Evolutionary conservation across 192 early-diverging fungal genomes (phyloP).

Genomic region (Chytriomyces sp.): DNA sequence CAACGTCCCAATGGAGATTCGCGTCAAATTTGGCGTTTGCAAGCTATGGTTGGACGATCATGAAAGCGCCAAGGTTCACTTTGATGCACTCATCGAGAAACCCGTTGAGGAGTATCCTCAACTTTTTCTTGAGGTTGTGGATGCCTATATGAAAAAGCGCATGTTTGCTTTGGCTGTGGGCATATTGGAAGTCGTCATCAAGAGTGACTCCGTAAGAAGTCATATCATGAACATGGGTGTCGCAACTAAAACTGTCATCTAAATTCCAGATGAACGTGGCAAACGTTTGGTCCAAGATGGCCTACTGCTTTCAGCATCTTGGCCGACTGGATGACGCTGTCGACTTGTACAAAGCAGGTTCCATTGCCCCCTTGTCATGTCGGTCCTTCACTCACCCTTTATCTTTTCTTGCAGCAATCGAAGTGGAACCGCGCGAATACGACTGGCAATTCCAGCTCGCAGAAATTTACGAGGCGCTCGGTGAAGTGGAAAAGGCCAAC

Average conservation of each 20-base stretch:
- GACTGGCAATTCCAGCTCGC: slow-evolving; percentile 72
- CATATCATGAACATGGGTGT: not conserved
- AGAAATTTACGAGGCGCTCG: slow-evolving; percentile 72
- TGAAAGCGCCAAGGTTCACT: slow-evolving; percentile 73
- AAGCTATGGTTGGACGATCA: slow-evolving; percentile 70
- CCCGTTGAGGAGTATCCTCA: slow-evolving; percentile 62
- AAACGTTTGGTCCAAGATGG: slow-evolving; percentile 59
- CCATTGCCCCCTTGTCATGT: not conserved
- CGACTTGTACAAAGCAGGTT: slow-evolving; percentile 49
- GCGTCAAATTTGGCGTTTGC: slow-evolving; percentile 82
- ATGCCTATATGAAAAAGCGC: slow-evolving; percentile 67
- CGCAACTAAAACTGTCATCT: not conserved
- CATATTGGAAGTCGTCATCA: slow-evolving; percentile 43
- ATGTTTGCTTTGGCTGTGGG: slow-evolving; percentile 66
- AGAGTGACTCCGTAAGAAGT: slow-evolving; percentile 30
- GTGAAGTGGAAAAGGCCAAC: slow-evolving; percentile 47
- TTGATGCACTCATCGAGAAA: slow-evolving; percentile 59
- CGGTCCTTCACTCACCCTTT: slow-evolving; percentile 3
- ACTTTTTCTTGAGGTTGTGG: slow-evolving; percentile 73
- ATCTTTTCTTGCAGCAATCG: slow-evolving; percentile 43
- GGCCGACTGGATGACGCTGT: slow-evolving; percentile 58
- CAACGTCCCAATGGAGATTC: slow-evolving; percentile 79
- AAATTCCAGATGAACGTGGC: slow-evolving; percentile 35
- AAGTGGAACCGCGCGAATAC: slow-evolving; percentile 63
- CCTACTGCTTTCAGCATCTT: slow-evolving; percentile 60